phyloP scores from a whole-genome alignment of 371 early-diverging fungal genomes.

The Zancudomyces culisetae region DNA sequence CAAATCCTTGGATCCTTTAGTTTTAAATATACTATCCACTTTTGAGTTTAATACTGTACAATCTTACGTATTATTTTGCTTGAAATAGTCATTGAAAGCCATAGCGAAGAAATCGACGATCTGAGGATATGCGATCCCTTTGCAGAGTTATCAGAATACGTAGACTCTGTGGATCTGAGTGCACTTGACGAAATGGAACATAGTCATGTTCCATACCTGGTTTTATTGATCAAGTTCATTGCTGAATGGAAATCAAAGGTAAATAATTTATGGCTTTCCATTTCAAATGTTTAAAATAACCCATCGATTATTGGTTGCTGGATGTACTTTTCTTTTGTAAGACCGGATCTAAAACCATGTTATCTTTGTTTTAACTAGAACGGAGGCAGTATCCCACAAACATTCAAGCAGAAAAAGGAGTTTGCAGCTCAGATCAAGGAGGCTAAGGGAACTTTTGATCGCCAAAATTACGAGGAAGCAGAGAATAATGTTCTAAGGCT shows the following conservation, averaged over 20 bases:
- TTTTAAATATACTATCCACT: neutral
- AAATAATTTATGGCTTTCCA: slow-evolving; percentile 2
- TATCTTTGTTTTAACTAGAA: neutral
- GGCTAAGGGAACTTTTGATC: slow-evolving; percentile 35
- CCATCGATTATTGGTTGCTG: neutral
- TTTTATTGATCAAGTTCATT: slow-evolving; percentile 52
- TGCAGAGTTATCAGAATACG: slow-evolving; percentile 37
- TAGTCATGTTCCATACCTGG: slow-evolving; percentile 66
- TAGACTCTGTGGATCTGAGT: slow-evolving; percentile 39
- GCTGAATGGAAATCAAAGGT: slow-evolving; percentile 35
- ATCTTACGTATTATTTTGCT: neutral
- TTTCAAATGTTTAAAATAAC: neutral
- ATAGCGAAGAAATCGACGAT: slow-evolving; percentile 58
- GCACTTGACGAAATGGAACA: slow-evolving; percentile 43
- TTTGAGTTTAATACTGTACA: neutral
- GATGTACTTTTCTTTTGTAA: too few relatives aligned
- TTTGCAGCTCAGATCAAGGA: slow-evolving; percentile 37
- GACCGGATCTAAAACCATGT: too few relatives aligned
- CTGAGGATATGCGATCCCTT: slow-evolving; percentile 70
- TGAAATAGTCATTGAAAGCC: slow-evolving; percentile 63
- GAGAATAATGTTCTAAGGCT: neutral
- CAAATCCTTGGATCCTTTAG: neutral
- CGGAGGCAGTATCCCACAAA: slow-evolving; percentile 26
- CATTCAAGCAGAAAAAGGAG: slow-evolving; percentile 39
- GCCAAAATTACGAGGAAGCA: slow-evolving; percentile 78